Evolutionary conservation across 441 rosid genomes (phyloP), one percentile per base, ranked within the genome.

Genomic region (Pelargonium cotyledonis): DNA sequence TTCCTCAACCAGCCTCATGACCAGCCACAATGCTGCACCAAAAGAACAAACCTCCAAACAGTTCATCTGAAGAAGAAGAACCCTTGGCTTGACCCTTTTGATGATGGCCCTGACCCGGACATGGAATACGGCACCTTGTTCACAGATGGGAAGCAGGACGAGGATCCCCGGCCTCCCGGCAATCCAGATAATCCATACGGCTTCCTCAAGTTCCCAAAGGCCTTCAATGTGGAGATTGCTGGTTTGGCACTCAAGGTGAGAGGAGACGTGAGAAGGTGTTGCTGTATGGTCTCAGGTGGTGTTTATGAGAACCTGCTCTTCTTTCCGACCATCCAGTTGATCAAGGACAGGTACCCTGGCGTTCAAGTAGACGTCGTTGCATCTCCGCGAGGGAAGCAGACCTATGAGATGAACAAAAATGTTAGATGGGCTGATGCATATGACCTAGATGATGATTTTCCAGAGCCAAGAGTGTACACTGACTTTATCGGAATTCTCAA

Each of bases 281-380:
- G 95, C 75, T 91, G 97, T 74, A 47, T 91, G 19, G 63, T 94
- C 71, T 85, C 97, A 19, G 96, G 97, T 43, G 97, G 98, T 38
- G 98, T 91, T 49, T 94, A 94, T 75, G 98, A 94, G 79, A 94
- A 87, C 74, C 57, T 91, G 77, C 86, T 94, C 68, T 91, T 89
- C 69, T 91, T 91, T 72, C 98, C 97, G 0, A 83, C 80, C 6
- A 91, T 91, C 63, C 97, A 94, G 83, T 61, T 94, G 77, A 66
- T 94, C 76, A 94, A 89, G 77, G 96, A 91, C 83, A 86, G 98
- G 91, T 92, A 94, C 67, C 97, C 96, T 31, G 98, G 98, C 65
- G 95, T 88, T 75, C 95, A 82, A 73, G 79, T 94, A 14, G 96
- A 91, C 76, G 75, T 89, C 12, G 41, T 94, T 43, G 80, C 97